Evolutionary conservation across 1,139 yeast species (phyloP).

Genomic region (Ogataea hybrid): DNA sequence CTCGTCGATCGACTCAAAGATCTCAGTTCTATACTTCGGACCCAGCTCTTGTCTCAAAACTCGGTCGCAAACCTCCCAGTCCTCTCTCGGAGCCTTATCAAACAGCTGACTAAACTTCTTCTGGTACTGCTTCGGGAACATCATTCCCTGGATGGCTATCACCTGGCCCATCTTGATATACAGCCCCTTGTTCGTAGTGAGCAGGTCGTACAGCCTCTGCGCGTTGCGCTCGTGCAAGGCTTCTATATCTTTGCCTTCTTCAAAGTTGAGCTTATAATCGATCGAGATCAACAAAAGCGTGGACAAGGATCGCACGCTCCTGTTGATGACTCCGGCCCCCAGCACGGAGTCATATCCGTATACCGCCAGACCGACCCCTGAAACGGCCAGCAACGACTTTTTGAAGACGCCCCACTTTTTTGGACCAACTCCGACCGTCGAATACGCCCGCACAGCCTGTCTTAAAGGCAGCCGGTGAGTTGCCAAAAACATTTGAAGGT

Average conservation of each 20-base stretch:
- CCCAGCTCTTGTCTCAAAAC: constrained; percentile 49
- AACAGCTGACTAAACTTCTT: constrained; percentile 54
- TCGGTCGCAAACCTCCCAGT: constrained; percentile 53
- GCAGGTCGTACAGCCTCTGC: constrained; percentile 49
- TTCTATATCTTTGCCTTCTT: constrained; percentile 42
- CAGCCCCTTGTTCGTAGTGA: constrained; percentile 63
- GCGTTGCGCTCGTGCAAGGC: constrained; percentile 62
- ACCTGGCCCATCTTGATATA: constrained; percentile 78
- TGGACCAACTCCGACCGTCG: neutral
- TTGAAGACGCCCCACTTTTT: neutral
- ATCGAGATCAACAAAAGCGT: constrained; percentile 52
- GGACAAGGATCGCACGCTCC: constrained; percentile 53
- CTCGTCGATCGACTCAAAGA: constrained; percentile 49
- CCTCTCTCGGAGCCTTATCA: constrained; percentile 69
- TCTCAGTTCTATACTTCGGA: constrained; percentile 39
- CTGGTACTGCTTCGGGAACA: constrained; percentile 65
- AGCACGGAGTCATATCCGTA: constrained; percentile 41
- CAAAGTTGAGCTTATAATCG: constrained; percentile 54
- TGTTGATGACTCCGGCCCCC: constrained; percentile 47
- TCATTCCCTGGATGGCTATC: constrained; percentile 65
- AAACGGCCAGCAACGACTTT: constrained; percentile 7
- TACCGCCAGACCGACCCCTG: constrained; percentile 20
- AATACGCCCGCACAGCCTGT: neutral
- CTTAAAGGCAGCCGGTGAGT: neutral
- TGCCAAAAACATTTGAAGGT: neutral